Evolutionary conservation across 306 rosid genomes (phyloP), one percentile per base, ranked within the genome.

Genomic region (Abrus pulchellus): DNA sequence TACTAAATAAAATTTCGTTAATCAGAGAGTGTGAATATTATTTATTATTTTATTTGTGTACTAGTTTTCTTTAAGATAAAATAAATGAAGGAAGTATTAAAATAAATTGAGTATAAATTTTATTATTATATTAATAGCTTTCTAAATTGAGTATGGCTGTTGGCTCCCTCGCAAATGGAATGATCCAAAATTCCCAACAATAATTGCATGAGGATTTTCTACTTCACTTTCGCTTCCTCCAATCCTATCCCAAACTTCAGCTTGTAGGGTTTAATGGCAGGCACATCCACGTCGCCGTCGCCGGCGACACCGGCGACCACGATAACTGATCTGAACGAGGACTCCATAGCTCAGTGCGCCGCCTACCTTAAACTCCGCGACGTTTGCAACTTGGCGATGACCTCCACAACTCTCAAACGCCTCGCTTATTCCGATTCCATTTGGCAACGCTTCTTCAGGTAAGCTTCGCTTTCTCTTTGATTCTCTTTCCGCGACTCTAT

Each of bases 351-450:
- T 77, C 88, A 85, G 76, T 89, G 97, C 84, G 85, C 90, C 44
- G 28, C 49, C 50, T 81, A 52, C 80, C 88, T 94, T 6, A 79
- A 43, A 65, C 84, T 85, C 81, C 90, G 68, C 48, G 98, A 92
- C 69, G 74, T 94, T 76, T 91, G 90, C 84, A 88, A 86, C 65
- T 14, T 93, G 76, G 91, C 97, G 69, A 86, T 84, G 85, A 85
- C 89, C 75, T 92, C 93, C 89, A 86, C 80, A 74, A 81, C 75
- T 57, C 82, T 94, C 88, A 88, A 86, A 53, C 86, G 77, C 57
- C 89, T 84, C 75, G 86, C 97, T 3, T 92, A 88, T 72, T 90
- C 98, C 69, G 94, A 94, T 82, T 82, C 90, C 63, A 79, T 94
- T 54, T 94, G 97, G 97, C 89, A 57, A 9, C 92, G 55, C 41